Evolutionary conservation across 1,284 basidiomycete species (phyloP).

Genomic region (Ustilago hordei): DNA sequence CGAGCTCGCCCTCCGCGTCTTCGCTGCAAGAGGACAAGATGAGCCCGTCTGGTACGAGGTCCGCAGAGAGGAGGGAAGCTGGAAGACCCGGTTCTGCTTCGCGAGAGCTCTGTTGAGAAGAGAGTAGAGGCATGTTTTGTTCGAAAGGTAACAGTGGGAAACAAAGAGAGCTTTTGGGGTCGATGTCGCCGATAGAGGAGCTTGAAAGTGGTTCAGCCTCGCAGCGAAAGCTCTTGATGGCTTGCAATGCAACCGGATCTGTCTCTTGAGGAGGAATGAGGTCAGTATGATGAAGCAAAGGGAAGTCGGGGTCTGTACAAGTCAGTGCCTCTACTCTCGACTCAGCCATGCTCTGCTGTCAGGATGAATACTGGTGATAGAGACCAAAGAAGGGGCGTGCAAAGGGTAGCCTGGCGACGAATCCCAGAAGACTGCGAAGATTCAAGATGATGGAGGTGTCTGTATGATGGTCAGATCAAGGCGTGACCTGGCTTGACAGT

Average conservation of each 20-base stretch:
- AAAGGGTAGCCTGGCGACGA: not conserved
- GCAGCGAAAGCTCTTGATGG: constrained; percentile 3
- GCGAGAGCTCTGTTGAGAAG: not conserved
- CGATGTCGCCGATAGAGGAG: constrained; percentile 4
- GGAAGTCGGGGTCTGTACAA: not conserved
- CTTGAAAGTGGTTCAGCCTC: not conserved
- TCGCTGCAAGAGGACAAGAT: constrained; percentile 29
- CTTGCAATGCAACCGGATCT: not conserved
- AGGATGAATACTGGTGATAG: not conserved
- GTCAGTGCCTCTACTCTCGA: not conserved
- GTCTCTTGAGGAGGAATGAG: not conserved
- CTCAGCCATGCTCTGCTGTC: constrained; percentile 5
- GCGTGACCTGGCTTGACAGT: not conserved
- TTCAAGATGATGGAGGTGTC: not conserved
- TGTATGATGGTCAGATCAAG: not conserved
- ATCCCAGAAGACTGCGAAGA: not conserved
- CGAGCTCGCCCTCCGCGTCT: constrained; percentile 39
- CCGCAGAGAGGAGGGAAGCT: not conserved
- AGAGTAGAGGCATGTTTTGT: not conserved
- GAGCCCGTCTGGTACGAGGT: not conserved
- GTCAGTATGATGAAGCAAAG: not conserved
- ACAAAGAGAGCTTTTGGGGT: constrained; percentile 11
- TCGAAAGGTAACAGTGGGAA: not conserved
- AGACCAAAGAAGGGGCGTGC: not conserved
- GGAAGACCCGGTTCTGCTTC: not conserved